A percentile compares a stretch with the other conserved stretches of the same genome.
phyloP scores from a whole-genome alignment of 495 filamentous ascomycete genomes.

The Talaromyces ruber region DNA sequence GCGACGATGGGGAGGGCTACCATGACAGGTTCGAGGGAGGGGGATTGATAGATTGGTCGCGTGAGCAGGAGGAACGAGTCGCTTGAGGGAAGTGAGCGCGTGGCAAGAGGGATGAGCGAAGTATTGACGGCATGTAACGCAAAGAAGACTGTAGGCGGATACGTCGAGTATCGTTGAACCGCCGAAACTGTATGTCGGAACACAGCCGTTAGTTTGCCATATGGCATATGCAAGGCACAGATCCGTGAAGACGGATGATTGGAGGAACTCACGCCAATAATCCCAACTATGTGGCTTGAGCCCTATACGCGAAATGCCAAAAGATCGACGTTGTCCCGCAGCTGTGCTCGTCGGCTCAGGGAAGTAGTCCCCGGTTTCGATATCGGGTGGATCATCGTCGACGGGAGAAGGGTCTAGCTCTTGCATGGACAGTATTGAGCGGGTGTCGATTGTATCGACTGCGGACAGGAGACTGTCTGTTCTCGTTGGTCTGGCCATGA shows the following conservation, averaged over 20 bases:
- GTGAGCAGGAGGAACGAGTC: conserved; percentile 55
- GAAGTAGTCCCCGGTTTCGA: conserved; percentile 50
- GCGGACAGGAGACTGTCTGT: conserved; percentile 1
- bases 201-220: conserved; percentile 1
- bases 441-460: conserved; percentile 20
- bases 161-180: conserved; percentile 79
- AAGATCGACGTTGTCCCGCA: neutral
- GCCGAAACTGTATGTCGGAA: conserved; percentile 52
- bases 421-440: conserved; percentile 55
- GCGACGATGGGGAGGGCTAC: conserved; percentile 35
- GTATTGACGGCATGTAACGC: conserved; percentile 72
- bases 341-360: conserved; percentile 20
- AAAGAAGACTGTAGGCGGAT: conserved; percentile 73
- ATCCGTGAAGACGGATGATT: conserved; percentile 5
- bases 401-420: conserved; percentile 79
- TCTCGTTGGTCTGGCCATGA: conserved; percentile 1
- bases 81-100: conserved; percentile 40
- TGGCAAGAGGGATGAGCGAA: conserved; percentile 61
- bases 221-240: conserved; percentile 2
- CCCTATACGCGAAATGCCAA: conserved; percentile 27
- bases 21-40: conserved; percentile 35
- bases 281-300: conserved; percentile 52
- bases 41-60: conserved; percentile 72
- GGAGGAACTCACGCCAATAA: conserved; percentile 50
- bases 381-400: conserved; percentile 46